phyloP scores from a whole-genome alignment of 2,329 filamentous ascomycete species.

The Colletotrichum musae region DNA sequence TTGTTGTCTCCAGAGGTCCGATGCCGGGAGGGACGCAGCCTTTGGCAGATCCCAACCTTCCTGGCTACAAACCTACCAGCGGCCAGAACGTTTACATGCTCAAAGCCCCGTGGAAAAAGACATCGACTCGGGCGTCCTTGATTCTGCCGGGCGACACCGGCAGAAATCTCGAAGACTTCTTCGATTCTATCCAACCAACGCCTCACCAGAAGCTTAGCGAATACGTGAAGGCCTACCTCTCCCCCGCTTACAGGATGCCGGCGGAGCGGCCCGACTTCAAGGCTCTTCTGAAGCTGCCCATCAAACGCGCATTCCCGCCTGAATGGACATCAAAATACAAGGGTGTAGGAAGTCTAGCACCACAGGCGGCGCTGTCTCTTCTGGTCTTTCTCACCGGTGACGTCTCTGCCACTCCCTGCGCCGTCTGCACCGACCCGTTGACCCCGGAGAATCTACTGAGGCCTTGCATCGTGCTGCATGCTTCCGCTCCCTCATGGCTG shows the following conservation, averaged over 20 bases:
- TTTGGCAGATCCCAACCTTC: constrained; percentile 33
- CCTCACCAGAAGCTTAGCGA: not conserved
- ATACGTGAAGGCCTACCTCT: constrained; percentile 15
- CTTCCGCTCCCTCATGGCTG: constrained; percentile 39
- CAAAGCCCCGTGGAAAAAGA: too few relatives aligned
- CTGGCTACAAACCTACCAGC: not conserved
- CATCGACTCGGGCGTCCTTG: too few relatives aligned
- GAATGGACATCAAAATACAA: constrained; percentile 15
- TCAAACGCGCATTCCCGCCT: constrained; percentile 7
- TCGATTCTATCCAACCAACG: too few relatives aligned
- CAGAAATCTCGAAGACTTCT: too few relatives aligned
- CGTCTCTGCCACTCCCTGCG: constrained; percentile 8
- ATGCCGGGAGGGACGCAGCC: constrained; percentile 42
- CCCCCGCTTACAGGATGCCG: constrained; percentile 13
- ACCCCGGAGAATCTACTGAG: constrained; percentile 16
- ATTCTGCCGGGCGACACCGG: too few relatives aligned
- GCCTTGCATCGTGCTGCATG: constrained; percentile 48
- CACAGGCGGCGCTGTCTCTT: constrained; percentile 20
- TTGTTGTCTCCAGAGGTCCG: constrained; percentile 47
- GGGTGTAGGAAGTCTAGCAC: constrained; percentile 16
- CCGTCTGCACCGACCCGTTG: not conserved
- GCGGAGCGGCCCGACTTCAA: constrained; percentile 32
- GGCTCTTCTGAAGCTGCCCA: constrained; percentile 26
- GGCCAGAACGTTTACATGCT: not conserved
- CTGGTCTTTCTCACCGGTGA: constrained; percentile 37